Evolutionary conservation across 352 stramenopile species (phyloP).

Genomic region (Pythium brachiatum): DNA sequence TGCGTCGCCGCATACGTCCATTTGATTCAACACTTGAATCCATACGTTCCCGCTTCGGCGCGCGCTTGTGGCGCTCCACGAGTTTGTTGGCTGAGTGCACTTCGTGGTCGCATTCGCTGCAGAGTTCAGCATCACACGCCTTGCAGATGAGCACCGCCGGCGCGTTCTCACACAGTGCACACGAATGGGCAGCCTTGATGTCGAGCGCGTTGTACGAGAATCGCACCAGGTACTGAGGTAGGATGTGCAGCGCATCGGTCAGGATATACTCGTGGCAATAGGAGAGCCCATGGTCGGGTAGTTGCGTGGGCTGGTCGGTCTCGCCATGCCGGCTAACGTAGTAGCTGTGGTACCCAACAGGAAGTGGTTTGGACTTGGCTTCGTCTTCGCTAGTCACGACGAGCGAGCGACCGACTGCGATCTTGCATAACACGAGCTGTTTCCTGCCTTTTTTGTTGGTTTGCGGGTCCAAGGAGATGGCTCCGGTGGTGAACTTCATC

Average conservation of each 20-base stretch:
- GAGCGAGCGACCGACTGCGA: slow-evolving; percentile 63
- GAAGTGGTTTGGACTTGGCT: slow-evolving; percentile 31
- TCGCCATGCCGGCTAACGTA: slow-evolving; percentile 32
- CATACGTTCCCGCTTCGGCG: slow-evolving; percentile 26
- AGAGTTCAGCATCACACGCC: slow-evolving; percentile 70
- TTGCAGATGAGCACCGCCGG: slow-evolving; percentile 49
- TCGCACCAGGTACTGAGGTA: slow-evolving; percentile 70
- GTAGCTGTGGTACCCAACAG: slow-evolving; percentile 72
- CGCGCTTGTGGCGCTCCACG: slow-evolving; percentile 62
- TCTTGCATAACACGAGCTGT: slow-evolving; percentile 74
- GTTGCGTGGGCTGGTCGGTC: not conserved
- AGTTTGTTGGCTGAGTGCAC: slow-evolving; percentile 84
- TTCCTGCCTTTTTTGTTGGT: slow-evolving; percentile 25
- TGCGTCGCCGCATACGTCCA: slow-evolving; percentile 34
- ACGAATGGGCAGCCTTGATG: slow-evolving; percentile 28
- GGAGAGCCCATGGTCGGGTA: not conserved
- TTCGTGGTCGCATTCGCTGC: slow-evolving; percentile 56
- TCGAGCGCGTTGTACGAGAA: slow-evolving; percentile 47
- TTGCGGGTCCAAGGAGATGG: slow-evolving; percentile 35
- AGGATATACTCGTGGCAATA: slow-evolving; percentile 76
- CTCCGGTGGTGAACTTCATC: slow-evolving; percentile 74
- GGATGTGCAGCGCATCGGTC: slow-evolving; percentile 52
- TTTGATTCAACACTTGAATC: slow-evolving; percentile 18
- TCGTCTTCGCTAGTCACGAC: slow-evolving; percentile 47
- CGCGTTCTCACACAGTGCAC: slow-evolving; percentile 64